Conservation (phyloP, 768 basidiomycete genomes). For the Tylopilus plumbeoviolaceoides region DNA sequence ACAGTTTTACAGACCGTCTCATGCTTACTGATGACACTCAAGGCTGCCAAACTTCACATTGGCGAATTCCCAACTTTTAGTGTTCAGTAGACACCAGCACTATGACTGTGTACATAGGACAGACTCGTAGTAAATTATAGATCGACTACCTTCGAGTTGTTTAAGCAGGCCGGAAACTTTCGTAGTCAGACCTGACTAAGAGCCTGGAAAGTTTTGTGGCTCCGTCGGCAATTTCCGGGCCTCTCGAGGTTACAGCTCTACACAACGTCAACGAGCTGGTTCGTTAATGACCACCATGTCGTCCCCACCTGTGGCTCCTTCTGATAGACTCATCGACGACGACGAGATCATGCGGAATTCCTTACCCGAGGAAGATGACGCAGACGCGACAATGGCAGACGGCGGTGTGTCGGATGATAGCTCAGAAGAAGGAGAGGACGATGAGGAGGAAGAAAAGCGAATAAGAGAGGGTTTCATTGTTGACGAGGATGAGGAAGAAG, state of each 20-base stretch:
- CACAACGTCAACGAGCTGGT: conserved; percentile 14
- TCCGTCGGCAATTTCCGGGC: conserved; percentile 25
- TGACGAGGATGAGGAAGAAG: conserved; percentile 88
- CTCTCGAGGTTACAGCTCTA: conserved; percentile 4
- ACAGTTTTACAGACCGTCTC: too few species aligned
- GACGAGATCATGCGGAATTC: conserved; percentile 63
- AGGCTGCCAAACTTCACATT: too few species aligned
- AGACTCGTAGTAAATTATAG: too few species aligned
- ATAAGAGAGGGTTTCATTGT: conserved; percentile 92
- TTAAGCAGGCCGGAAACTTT: too few species aligned
- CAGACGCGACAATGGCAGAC: conserved; percentile 49
- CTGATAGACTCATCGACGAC: conserved; percentile 32
- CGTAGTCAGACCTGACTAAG: neutral
- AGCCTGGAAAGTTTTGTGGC: conserved; percentile 13
- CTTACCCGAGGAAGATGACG: conserved; percentile 50
- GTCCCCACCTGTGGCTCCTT: conserved; percentile 43
- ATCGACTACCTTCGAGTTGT: too few species aligned
- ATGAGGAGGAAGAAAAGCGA: conserved; percentile 78
- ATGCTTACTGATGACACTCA: too few species aligned
- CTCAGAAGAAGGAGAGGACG: conserved; percentile 87
- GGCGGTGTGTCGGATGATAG: conserved; percentile 65
- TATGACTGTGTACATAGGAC: too few species aligned
- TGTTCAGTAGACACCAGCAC: too few species aligned
- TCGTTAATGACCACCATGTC: conserved; percentile 44
- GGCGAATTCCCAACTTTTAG: too few species aligned